Evolutionary conservation across 106 monocot species (phyloP).

Genomic region (Dendrobium chrysotoxum): DNA sequence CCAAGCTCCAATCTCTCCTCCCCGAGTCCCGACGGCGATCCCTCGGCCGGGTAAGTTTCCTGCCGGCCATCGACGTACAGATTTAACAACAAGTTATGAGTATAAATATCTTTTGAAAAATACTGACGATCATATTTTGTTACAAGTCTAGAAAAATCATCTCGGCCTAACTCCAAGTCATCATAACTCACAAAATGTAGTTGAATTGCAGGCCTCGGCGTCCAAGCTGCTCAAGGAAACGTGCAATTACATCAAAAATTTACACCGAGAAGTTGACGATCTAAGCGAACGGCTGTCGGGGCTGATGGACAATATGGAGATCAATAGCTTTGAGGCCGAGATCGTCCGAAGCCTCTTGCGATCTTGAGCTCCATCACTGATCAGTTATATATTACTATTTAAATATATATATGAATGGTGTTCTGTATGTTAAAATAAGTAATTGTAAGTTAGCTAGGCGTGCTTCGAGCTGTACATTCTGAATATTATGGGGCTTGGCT

Average conservation of each 20-base stretch:
- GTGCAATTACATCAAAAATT: constrained; percentile 86
- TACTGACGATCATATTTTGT: no score
- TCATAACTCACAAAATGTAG: background rate
- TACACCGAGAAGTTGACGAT: constrained; percentile 82
- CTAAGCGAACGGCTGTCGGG: constrained; percentile 78
- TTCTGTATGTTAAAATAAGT: no score
- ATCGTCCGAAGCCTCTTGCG: constrained; percentile 64
- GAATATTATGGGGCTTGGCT: no score
- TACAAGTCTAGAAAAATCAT: background rate
- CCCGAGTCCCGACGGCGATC: constrained; percentile 54
- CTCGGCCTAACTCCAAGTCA: background rate
- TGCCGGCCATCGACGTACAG: background rate
- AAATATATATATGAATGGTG: no score
- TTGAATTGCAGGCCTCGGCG: constrained; percentile 40
- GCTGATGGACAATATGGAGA: constrained; percentile 67
- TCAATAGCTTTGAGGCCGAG: constrained; percentile 67
- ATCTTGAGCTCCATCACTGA: background rate
- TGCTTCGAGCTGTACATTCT: no score
- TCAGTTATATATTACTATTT: no score
- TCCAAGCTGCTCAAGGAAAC: constrained; percentile 87
- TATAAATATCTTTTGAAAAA: no score
- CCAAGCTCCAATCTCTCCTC: constrained; percentile 69
- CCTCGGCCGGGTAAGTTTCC: constrained; percentile 28
- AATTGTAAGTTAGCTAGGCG: no score
- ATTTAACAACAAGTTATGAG: no score